Evolutionary conservation across 495 filamentous ascomycete genomes (phyloP), one percentile per base, ranked within the genome.

Genomic region (Trichoderma gamsii): DNA sequence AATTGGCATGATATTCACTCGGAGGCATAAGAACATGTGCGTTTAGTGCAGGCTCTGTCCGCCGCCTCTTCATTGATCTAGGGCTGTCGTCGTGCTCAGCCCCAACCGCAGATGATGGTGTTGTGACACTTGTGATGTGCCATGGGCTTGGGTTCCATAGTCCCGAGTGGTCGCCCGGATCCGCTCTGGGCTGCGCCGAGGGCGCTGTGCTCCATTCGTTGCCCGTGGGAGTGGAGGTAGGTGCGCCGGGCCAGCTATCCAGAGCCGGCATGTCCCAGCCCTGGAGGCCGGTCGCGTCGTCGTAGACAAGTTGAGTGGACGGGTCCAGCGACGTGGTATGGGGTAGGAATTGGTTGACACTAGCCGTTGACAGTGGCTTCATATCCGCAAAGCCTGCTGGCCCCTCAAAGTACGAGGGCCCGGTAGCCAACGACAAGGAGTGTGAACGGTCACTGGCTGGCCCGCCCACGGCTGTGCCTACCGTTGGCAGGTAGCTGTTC

Each of bases 201-300:
- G 65, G 15, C 21, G 63, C 29, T 27, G 29, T 3, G 6, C 6
- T 32, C 63, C 65, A 66, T 23, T 66, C 65, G 41, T 15, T n/a
- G 27, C 65, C 65, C 15, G 65, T 52, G 41, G 43, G 21, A 3
- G 65, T 66, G 23, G 65, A 21, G 4, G 41, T 18, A 15, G 65
- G 12, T n/a, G 65, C 13, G 27, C 32, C 35, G 27, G 65, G 27
- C 65, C 65, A 66, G 9, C 32, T 35, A 32, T 66, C 65, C 43
- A 66, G 23, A 32, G 65, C 15, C n/a, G 63, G 25, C 43, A 66
- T 66, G 43, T 66, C 65, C 65, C 65, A 66, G 21, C 18, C 65
- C 18, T 23, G 41, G 41, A 66, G 21, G 27, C 43, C 43, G 41
- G 38, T 15, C 41, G 41, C 35, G 9, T 46, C 65, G 65, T 66